These are phyloP conservation scores for Bipolaris bicolor DNA, from an alignment of 2,329 filamentous ascomycete genomes.

Conservation along the genomic window DNA sequence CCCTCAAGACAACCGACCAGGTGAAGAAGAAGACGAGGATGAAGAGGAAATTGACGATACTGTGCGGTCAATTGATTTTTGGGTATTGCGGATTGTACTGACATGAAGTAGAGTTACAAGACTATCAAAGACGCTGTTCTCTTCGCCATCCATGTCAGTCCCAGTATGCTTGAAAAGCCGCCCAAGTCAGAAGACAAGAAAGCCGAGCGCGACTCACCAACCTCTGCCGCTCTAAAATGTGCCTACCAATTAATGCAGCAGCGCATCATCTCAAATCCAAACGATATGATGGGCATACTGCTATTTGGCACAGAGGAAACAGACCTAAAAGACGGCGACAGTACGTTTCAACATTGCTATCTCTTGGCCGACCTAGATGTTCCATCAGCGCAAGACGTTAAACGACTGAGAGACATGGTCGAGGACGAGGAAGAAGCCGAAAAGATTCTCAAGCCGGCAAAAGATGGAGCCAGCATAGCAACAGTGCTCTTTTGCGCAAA, in stretches of 20 bases:
- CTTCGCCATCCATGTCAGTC: conserved; percentile 89
- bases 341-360: conserved; percentile 87
- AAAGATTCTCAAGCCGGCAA: conserved; percentile 71
- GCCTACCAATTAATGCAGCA: conserved; percentile 97
- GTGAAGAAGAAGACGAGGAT: conserved; percentile 73
- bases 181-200: conserved; percentile 70
- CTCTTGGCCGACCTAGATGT: conserved; percentile 86
- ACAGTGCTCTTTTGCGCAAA: conserved; percentile 95
- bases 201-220: conserved; percentile 76
- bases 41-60: conserved; percentile 72
- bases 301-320: conserved; percentile 89
- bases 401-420: conserved; percentile 73
- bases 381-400: conserved; percentile 86
- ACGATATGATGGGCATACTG: conserved; percentile 95
- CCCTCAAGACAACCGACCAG: conserved; percentile 36
- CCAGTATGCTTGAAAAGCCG: conserved; percentile 79
- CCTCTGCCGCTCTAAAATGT: conserved; percentile 86
- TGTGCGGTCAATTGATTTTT: conserved; percentile 48
- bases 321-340: conserved; percentile 53
- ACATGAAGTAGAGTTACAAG: conserved; percentile 71
- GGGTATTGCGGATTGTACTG: conserved; percentile 8
- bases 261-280: conserved; percentile 94
- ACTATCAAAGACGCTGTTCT: conserved; percentile 96
- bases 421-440: conserved; percentile 77
- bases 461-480: conserved; percentile 77